phyloP scores from a whole-genome alignment of 352 stramenopile species.

The Phytophthora chlamydospora region DNA sequence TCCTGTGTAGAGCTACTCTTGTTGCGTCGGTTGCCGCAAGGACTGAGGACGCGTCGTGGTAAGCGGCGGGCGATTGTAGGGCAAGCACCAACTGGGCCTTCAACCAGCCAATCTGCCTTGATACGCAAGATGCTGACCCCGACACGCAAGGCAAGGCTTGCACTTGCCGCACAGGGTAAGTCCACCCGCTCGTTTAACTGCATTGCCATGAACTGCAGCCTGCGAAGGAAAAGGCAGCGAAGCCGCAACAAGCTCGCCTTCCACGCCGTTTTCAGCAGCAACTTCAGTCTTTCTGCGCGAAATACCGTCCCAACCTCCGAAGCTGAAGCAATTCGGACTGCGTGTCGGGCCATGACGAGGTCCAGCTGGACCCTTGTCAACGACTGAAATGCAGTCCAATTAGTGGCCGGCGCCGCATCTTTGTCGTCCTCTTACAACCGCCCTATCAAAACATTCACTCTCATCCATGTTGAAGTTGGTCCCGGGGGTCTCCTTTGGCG shows the following conservation, averaged over 20 bases:
- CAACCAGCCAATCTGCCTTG: no score
- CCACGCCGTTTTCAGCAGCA: neutral
- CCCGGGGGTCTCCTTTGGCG: neutral
- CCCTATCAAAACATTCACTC: conserved; percentile 26
- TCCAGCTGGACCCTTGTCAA: conserved; percentile 14
- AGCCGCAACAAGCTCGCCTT: neutral
- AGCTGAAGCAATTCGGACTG: conserved; percentile 6
- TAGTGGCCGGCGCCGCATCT: conserved; percentile 9
- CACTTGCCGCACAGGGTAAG: no score
- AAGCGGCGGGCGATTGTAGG: no score
- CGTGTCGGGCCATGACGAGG: conserved; percentile 19
- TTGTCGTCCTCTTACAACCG: conserved; percentile 19
- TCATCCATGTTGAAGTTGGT: conserved; percentile 17
- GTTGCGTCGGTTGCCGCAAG: no score
- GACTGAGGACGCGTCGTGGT: no score
- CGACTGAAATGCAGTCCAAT: conserved; percentile 10
- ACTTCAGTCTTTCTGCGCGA: conserved; percentile 4
- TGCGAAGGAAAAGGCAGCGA: no score
- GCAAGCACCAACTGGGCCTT: no score
- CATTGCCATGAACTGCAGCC: no score
- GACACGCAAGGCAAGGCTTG: no score
- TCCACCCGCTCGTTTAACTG: no score
- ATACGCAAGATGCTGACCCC: no score
- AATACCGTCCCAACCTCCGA: conserved; percentile 12
- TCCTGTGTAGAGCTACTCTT: no score